Conservation (phyloP, 2,329 filamentous ascomycete species). For the Mycogone perniciosa region DNA sequence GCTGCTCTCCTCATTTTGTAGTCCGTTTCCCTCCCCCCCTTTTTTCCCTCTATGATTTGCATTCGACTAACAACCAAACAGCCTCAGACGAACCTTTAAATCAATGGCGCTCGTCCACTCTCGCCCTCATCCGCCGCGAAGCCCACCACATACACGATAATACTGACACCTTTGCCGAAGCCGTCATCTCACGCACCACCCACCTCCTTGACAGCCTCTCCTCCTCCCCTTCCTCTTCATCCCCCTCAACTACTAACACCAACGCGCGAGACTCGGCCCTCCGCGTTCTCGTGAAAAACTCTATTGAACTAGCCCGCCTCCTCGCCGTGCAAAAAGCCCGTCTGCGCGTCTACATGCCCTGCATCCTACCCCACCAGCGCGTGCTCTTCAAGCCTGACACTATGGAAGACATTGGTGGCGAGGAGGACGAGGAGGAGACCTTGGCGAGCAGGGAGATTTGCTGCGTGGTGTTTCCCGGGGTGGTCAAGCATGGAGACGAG, state of each 20-base stretch:
- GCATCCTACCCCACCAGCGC: constrained; percentile 45
- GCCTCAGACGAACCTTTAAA: constrained; percentile 50
- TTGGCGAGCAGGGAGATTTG: constrained; percentile 47
- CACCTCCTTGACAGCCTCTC: constrained; percentile 45
- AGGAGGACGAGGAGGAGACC: constrained; percentile 54
- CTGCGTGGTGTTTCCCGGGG: constrained; percentile 58
- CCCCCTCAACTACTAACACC: constrained; percentile 26
- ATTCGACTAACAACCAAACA: constrained; percentile 17
- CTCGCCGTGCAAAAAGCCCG: constrained; percentile 54
- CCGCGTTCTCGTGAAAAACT: constrained; percentile 44
- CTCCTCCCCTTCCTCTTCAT: constrained; percentile 18
- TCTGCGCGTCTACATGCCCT: constrained; percentile 51
- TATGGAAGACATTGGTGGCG: constrained; percentile 62
- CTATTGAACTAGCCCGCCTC: constrained; percentile 50
- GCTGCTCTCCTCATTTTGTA: constrained; percentile 34
- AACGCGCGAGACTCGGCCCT: constrained; percentile 47
- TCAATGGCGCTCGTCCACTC: constrained; percentile 60
- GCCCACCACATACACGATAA: constrained; percentile 40
- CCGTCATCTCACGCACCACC: constrained; percentile 42
- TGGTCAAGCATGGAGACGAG: constrained; percentile 60
- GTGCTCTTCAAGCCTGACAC: constrained; percentile 49
- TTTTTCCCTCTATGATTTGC: background rate
- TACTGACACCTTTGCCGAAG: constrained; percentile 37
- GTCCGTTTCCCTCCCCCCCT: constrained; percentile 23
- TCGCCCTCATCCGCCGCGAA: constrained; percentile 52